phyloP scores from a whole-genome alignment of 495 filamentous ascomycete genomes.

The Massariosphaeria phaeospora region DNA sequence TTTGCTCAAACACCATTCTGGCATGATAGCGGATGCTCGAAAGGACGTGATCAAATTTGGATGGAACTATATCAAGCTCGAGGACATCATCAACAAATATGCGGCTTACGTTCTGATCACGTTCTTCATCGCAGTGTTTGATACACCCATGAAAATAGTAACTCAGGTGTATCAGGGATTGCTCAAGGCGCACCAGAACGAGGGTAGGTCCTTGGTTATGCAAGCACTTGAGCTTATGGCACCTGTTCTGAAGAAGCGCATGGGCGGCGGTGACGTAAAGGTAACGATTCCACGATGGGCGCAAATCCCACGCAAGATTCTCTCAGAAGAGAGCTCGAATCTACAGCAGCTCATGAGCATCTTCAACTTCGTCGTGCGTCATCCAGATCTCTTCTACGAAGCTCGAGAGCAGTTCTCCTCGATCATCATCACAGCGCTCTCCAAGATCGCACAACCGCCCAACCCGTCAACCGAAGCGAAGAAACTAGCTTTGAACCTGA shows the following conservation, averaged over 20 bases:
- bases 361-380: constrained; percentile 90
- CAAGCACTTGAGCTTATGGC: constrained; percentile 93
- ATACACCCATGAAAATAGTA: constrained; percentile 93
- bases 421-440: constrained; percentile 79
- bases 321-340: constrained; percentile 95
- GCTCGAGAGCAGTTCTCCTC: constrained; percentile 84
- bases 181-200: constrained; percentile 87
- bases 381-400: constrained; percentile 92
- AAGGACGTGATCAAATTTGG: constrained; percentile 99
- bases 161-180: constrained; percentile 88
- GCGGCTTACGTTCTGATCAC: constrained; percentile 95
- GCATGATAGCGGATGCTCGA: constrained; percentile 77
- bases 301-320: constrained; percentile 80
- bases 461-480: constrained; percentile 89
- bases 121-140: constrained; percentile 96
- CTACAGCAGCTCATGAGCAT: constrained; percentile 94
- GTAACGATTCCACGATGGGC: constrained; percentile 68
- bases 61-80: constrained; percentile 95
- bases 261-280: constrained; percentile 51
- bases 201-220: constrained; percentile 85
- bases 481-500: constrained; percentile 83
- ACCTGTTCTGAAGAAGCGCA: constrained; percentile 79
- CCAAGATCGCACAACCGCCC: constrained; percentile 79
- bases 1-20: constrained; percentile 87
- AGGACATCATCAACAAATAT: constrained; percentile 99